phyloP scores from a whole-genome alignment of 2,329 filamentous ascomycete genomes.

The Daldinia eschscholtzii region DNA sequence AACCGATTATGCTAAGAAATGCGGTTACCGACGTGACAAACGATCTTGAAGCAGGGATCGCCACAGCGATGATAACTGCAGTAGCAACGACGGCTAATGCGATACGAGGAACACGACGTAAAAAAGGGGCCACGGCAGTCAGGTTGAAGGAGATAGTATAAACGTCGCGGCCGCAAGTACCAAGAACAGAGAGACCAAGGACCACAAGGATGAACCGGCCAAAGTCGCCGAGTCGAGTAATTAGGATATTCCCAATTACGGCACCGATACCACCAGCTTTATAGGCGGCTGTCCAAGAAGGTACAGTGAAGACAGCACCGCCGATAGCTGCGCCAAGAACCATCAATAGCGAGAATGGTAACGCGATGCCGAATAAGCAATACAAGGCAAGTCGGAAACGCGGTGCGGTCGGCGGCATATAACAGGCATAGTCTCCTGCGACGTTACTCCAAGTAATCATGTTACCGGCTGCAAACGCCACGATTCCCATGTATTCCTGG shows the following conservation, averaged over 20 bases:
- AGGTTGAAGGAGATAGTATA: slow-evolving; percentile 43
- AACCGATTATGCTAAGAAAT: slow-evolving; percentile 42
- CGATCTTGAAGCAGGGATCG: slow-evolving; percentile 41
- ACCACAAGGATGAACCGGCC: slow-evolving; percentile 56
- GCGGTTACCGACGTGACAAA: slow-evolving; percentile 39
- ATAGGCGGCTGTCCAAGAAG: slow-evolving; percentile 33
- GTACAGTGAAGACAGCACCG: slow-evolving; percentile 33
- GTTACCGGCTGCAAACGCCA: slow-evolving; percentile 42
- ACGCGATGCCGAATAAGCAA: slow-evolving; percentile 37
- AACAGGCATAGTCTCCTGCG: slow-evolving; percentile 43
- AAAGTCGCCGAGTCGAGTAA: slow-evolving; percentile 38
- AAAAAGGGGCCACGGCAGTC: slow-evolving; percentile 30
- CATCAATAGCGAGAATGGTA: slow-evolving; percentile 41
- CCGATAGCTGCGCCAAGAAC: slow-evolving; percentile 39
- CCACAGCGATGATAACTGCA: slow-evolving; percentile 39
- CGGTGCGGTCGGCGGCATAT: slow-evolving; percentile 40
- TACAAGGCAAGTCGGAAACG: slow-evolving; percentile 32
- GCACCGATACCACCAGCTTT: slow-evolving; percentile 36
- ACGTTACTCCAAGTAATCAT: slow-evolving; percentile 47
- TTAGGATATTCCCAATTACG: slow-evolving; percentile 37
- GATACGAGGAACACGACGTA: slow-evolving; percentile 40
- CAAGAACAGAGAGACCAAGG: slow-evolving; percentile 56
- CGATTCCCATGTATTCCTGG: slow-evolving; percentile 40
- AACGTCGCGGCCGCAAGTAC: slow-evolving; percentile 47
- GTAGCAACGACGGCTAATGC: slow-evolving; percentile 36